Evolutionary conservation across 306 rosid genomes (phyloP), one percentile per base, ranked within the genome.

Genomic region (Styphnolobium japonicum): DNA sequence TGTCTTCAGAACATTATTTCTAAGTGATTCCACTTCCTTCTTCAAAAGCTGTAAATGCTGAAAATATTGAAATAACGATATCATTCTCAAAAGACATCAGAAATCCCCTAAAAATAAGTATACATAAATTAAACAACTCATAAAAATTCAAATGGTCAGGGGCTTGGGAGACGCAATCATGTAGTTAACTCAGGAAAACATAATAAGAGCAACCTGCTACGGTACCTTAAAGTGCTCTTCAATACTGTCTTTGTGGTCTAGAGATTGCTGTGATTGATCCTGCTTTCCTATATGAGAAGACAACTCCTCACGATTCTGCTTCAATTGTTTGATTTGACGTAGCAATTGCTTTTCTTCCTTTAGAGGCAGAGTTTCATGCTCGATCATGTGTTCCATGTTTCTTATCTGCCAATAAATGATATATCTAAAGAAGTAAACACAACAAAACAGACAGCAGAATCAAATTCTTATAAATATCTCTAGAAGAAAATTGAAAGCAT

Each of bases 301-400:
- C 76, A 93, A 72, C 71, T 91, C 92, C 61, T 90, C 92, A 8
- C 94, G 93, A 14, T 29, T 86, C 78, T 91, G 98, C 86, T 88
- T 91, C 87, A 86, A 74, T 80, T 86, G 93, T 83, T 91, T 87
- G 72, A 93, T 93, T 81, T 91, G 94, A 64, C 89, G 94, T 75
- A 93, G 79, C 77, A 84, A 81, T 61, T 87, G 92, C 66, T 91
- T 93, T 87, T 93, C 98, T 81, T 93, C 93, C 67, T 86, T 90
- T 72, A 93, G 65, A 81, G 90, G 92, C 77, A 91, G 70, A 31
- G 98, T 93, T 83, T 90, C 98, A 82, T 93, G 98, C 73, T 88
- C 85, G 45, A 93, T 88, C 84, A 46, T 84, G 82, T 91, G 88
- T 80, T 93, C 94, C 87, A 91, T 85, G 83, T 85, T 86, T 76